A percentile compares a stretch with the other conserved stretches of the same genome.
Conservation (phyloP, 2,329 filamentous ascomycete species). For the Monilinia polystroma region DNA sequence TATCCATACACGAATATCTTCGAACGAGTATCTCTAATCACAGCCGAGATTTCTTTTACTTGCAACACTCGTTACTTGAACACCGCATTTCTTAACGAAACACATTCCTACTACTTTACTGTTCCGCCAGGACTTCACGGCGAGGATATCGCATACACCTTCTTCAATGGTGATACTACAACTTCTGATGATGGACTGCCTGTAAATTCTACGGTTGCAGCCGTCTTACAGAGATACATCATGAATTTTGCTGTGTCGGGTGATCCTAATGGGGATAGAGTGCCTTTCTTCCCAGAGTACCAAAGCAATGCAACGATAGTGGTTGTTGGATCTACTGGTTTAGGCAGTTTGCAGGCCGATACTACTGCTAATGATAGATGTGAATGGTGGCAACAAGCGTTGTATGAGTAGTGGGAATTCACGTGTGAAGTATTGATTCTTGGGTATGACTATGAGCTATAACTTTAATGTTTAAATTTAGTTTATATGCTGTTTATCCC, state of each 20-base stretch:
- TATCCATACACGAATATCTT: conserved; percentile 48
- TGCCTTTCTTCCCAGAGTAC: conserved; percentile 34
- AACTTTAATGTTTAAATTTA: background rate
- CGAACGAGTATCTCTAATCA: conserved; percentile 44
- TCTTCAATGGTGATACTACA: conserved; percentile 46
- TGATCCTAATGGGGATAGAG: conserved; percentile 36
- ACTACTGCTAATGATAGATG: conserved; percentile 40
- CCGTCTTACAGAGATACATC: conserved; percentile 42
- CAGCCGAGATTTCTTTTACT: conserved; percentile 47
- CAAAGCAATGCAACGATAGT: conserved; percentile 26
- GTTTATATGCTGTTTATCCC: background rate
- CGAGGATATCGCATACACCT: conserved; percentile 52
- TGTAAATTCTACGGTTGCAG: conserved; percentile 40
- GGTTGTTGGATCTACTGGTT: conserved; percentile 25
- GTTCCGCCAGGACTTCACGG: conserved; percentile 54
- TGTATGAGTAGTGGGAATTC: conserved; percentile 24
- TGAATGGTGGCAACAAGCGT: conserved; percentile 39
- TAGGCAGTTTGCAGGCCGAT: conserved; percentile 30
- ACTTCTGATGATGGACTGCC: conserved; percentile 30
- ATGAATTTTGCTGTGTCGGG: conserved; percentile 41
- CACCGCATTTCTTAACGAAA: conserved; percentile 47
- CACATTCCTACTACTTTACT: conserved; percentile 53
- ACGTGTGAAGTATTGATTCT: background rate
- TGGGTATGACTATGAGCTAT: background rate
- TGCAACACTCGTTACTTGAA: conserved; percentile 55